Evolutionary conservation across 305 asterid genomes (phyloP).

Genomic region (Euphrasia arctica): DNA sequence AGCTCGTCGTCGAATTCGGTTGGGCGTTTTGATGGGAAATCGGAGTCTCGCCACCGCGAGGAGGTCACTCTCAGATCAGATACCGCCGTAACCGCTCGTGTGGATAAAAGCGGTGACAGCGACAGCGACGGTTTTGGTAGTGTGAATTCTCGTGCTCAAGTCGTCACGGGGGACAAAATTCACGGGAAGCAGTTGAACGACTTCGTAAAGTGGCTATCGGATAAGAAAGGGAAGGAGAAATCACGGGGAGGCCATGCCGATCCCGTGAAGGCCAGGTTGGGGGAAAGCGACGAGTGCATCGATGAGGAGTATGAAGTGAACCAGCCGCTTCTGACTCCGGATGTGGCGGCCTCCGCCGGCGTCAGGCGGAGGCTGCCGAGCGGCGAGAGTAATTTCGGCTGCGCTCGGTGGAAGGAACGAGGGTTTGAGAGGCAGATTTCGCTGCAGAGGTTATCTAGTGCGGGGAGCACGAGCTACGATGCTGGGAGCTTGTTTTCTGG

Average conservation of each 20-base stretch:
- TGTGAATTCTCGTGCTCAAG: slow-evolving; percentile 19
- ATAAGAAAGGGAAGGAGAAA: slow-evolving; percentile 50
- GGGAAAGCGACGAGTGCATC: slow-evolving; percentile 26
- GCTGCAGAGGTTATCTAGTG: slow-evolving; percentile 65
- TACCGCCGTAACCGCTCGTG: neutral
- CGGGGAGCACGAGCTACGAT: slow-evolving; percentile 73
- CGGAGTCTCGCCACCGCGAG: slow-evolving; percentile 20
- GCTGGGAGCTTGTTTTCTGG: slow-evolving; percentile 78
- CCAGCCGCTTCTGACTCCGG: slow-evolving; percentile 37
- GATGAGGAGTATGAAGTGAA: slow-evolving; percentile 41
- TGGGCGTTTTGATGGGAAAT: slow-evolving; percentile 6
- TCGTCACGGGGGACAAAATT: slow-evolving; percentile 59
- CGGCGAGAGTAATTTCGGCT: slow-evolving; percentile 33
- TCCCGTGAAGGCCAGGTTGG: slow-evolving; percentile 48
- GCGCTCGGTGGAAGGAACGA: slow-evolving; percentile 35
- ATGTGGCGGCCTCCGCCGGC: slow-evolving; percentile 34
- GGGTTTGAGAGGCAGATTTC: slow-evolving; percentile 50
- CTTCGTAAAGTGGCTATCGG: slow-evolving; percentile 61
- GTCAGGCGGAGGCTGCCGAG: slow-evolving; percentile 39
- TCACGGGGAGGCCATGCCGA: slow-evolving; percentile 25
- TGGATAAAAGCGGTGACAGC: neutral
- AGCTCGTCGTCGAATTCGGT: no score
- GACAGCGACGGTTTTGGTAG: slow-evolving; percentile 19
- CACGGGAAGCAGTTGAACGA: slow-evolving; percentile 68
- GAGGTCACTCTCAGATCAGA: slow-evolving; percentile 27